phyloP scores from a whole-genome alignment of 73 alveolate genomes.

The Stentor coeruleus region DNA sequence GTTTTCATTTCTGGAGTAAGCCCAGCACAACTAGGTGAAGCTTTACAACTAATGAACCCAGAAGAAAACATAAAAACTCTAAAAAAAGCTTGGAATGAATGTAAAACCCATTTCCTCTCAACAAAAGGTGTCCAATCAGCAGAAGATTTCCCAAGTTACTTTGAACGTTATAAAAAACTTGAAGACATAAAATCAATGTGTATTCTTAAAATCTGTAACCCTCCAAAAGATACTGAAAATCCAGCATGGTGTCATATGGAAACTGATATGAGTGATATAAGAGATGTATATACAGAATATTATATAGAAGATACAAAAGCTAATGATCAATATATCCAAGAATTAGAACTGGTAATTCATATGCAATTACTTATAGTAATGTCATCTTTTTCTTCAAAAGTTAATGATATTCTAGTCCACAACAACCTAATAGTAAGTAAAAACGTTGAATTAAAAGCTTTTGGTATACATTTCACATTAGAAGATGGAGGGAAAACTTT shows the following conservation, averaged over 20 bases:
- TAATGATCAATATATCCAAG: conserved; percentile 40
- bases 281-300: conserved; percentile 33
- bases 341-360: conserved; percentile 46
- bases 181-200: neutral
- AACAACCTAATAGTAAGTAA: conserved; percentile 44
- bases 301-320: conserved; percentile 33
- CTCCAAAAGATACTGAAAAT: conserved; percentile 4
- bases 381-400: conserved; percentile 30
- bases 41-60: conserved; percentile 17
- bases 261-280: conserved; percentile 21
- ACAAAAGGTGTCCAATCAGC: neutral
- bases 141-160: conserved; percentile 9
- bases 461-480: conserved; percentile 39
- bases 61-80: conserved; percentile 38
- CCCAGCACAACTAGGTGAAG: conserved; percentile 41
- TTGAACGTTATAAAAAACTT: neutral
- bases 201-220: neutral
- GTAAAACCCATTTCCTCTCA: neutral
- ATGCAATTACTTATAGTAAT: conserved; percentile 40
- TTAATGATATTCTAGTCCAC: conserved; percentile 38
- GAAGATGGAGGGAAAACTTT: conserved; percentile 43
- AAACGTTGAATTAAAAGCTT: conserved; percentile 44
- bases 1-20: conserved; percentile 47
- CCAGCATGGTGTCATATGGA: conserved; percentile 30
- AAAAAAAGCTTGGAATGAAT: conserved; percentile 64